Conservation (phyloP, 2,329 filamentous ascomycete species). For the Microsporum audouinii region DNA sequence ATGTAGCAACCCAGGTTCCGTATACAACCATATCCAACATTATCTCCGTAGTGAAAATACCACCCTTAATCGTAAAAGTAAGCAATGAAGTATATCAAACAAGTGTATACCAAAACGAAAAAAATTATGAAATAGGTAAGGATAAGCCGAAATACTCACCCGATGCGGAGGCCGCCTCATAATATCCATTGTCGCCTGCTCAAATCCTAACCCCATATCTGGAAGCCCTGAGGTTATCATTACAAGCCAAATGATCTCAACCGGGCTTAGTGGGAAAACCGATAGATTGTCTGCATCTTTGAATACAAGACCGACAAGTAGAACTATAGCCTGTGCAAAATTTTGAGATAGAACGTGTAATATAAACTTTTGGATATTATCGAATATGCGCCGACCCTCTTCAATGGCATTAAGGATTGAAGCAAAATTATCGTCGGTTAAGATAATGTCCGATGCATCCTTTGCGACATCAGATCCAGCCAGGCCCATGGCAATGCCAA, state of each 20-base stretch:
- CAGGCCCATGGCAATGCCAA: slow-evolving; percentile 77
- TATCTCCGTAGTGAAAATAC: slow-evolving; percentile 67
- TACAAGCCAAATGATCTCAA: slow-evolving; percentile 88
- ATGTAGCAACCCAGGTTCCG: slow-evolving; percentile 62
- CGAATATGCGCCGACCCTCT: slow-evolving; percentile 73
- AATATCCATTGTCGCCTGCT: slow-evolving; percentile 61
- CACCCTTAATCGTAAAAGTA: slow-evolving; percentile 20
- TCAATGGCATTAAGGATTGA: slow-evolving; percentile 73
- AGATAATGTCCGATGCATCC: slow-evolving; percentile 45
- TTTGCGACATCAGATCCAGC: slow-evolving; percentile 78
- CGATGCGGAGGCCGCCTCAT: slow-evolving; percentile 69
- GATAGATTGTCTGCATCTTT: slow-evolving; percentile 59
- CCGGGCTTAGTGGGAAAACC: slow-evolving; percentile 72
- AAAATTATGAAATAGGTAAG: not conserved
- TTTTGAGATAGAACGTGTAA: slow-evolving; percentile 69
- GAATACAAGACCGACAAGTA: slow-evolving; percentile 71
- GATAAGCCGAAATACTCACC: slow-evolving; percentile 8
- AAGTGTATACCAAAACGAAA: not conserved
- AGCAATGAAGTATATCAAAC: not conserved
- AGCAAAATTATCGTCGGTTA: slow-evolving; percentile 47
- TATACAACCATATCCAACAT: slow-evolving; percentile 73
- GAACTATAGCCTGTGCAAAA: slow-evolving; percentile 67
- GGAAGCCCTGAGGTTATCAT: slow-evolving; percentile 82
- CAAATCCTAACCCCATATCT: slow-evolving; percentile 75
- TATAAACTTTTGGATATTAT: slow-evolving; percentile 83